Conservation (phyloP, 2,329 filamentous ascomycete species). For the Monosporascus sp. region DNA sequence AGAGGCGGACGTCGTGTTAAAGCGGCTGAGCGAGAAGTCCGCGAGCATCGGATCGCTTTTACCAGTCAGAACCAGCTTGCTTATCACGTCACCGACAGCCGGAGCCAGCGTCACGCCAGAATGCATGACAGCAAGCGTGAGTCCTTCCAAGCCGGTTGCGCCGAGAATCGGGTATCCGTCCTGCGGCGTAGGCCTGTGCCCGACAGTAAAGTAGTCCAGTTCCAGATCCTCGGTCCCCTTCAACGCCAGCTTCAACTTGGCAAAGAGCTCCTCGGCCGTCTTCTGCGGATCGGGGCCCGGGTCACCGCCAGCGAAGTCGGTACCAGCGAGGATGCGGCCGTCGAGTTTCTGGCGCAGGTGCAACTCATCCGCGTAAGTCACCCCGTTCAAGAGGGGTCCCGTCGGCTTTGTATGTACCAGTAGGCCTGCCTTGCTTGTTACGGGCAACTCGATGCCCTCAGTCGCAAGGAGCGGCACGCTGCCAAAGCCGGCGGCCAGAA, state of each 20-base stretch:
- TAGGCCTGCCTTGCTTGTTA: slow-evolving; percentile 18
- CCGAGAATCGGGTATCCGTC: slow-evolving; percentile 26
- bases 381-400: slow-evolving; percentile 12
- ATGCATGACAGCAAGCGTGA: slow-evolving; percentile 28
- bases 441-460: slow-evolving; percentile 18
- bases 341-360: slow-evolving; percentile 26
- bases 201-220: slow-evolving; percentile 25
- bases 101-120: slow-evolving; percentile 23
- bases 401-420: slow-evolving; percentile 25
- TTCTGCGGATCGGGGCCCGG: slow-evolving; percentile 16
- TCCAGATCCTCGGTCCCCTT: slow-evolving; percentile 16
- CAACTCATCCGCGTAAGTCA: slow-evolving; percentile 18
- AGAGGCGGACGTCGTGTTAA: not conserved
- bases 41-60: slow-evolving; percentile 12
- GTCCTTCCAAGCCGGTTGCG: slow-evolving; percentile 17
- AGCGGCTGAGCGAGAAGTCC: slow-evolving; percentile 11
- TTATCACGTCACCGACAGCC: slow-evolving; percentile 18
- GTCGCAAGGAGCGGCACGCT: slow-evolving; percentile 19
- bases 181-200: slow-evolving; percentile 18
- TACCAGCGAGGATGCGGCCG: slow-evolving; percentile 20
- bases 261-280: slow-evolving; percentile 19
- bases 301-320: slow-evolving; percentile 18
- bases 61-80: slow-evolving; percentile 12
- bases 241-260: slow-evolving; percentile 12
- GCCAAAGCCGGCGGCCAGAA: slow-evolving; percentile 25